These are phyloP conservation scores for Collybiopsis confluens DNA, from an alignment of 768 basidiomycete genomes.

Conservation along the genomic window DNA sequence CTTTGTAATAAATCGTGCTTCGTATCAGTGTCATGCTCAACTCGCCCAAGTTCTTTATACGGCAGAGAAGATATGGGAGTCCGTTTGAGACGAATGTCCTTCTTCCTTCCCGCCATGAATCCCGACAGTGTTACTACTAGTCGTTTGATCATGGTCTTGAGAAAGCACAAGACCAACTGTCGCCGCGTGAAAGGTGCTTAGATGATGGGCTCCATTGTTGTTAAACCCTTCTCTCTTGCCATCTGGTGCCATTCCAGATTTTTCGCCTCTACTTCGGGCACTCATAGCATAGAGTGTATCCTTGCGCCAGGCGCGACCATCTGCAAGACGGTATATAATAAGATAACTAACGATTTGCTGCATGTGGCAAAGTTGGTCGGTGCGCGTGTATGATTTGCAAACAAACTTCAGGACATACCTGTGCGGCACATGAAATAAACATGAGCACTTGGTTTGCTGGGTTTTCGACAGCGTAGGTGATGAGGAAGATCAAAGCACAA, in stretches of 20 bases:
- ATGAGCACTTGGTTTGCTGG: slow-evolving; percentile 10
- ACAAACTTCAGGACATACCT: neutral
- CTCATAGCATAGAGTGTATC: slow-evolving; percentile 18
- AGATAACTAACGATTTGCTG: slow-evolving; percentile 35
- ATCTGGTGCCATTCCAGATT: neutral
- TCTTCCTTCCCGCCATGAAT: neutral
- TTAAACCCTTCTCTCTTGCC: neutral
- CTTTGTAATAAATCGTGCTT: too few species aligned
- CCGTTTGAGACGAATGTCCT: neutral
- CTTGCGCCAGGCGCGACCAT: slow-evolving; percentile 34
- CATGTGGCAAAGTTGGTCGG: neutral
- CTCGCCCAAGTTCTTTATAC: too few species aligned
- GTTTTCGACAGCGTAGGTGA: slow-evolving; percentile 13
- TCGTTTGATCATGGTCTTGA: neutral
- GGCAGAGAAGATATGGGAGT: neutral
- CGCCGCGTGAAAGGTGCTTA: slow-evolving; percentile 8
- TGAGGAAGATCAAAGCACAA: slow-evolving; percentile 15
- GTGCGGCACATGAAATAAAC: neutral
- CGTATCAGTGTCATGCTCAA: too few species aligned
- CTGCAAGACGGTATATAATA: slow-evolving; percentile 36
- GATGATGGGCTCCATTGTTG: neutral
- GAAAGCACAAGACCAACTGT: neutral
- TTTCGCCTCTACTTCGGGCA: neutral
- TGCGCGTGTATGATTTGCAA: too few species aligned
- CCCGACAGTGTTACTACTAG: too few species aligned